A percentile compares a stretch with the other conserved stretches of the same genome.
These are phyloP conservation scores for Chrysanthemum seticuspe DNA, from an alignment of 129 eudicot genomes.

Conservation along the genomic window DNA sequence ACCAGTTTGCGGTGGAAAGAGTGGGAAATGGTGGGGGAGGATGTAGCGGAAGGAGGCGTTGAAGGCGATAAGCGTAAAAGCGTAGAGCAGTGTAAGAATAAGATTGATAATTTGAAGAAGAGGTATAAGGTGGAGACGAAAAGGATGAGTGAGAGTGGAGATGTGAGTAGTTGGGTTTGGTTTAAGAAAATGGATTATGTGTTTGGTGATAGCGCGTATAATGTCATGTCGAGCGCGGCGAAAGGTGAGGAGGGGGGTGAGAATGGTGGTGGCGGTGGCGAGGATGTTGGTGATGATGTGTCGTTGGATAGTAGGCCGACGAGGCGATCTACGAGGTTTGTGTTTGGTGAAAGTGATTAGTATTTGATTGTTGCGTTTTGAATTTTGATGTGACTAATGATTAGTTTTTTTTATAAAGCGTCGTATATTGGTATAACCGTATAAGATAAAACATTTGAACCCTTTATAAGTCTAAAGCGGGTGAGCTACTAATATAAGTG, in stretches of 20 bases:
- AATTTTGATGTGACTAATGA: not conserved
- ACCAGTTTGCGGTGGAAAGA: conserved; percentile 33
- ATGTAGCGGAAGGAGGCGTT: conserved; percentile 29
- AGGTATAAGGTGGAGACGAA: conserved; percentile 40
- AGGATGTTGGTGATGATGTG: conserved; percentile 29
- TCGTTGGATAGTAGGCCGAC: conserved; percentile 10
- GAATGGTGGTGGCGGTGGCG: not conserved
- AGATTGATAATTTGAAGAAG: conserved; percentile 49
- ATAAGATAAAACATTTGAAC: too few species aligned
- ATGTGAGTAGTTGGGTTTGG: conserved; percentile 36
- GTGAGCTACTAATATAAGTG: too few species aligned
- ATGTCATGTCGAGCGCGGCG: not conserved
- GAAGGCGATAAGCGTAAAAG: conserved; percentile 31
- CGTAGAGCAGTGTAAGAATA: conserved; percentile 49
- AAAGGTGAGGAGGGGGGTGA: conserved; percentile 19
- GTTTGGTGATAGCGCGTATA: conserved; percentile 15
- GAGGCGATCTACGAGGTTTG: conserved; percentile 41
- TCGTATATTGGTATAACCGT: too few species aligned
- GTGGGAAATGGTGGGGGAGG: conserved; percentile 40
- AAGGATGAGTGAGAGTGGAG: conserved; percentile 27
- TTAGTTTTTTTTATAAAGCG: too few species aligned
- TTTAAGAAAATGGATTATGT: conserved; percentile 29
- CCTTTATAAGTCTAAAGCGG: too few species aligned
- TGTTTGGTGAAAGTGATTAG: not conserved
- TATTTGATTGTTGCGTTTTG: not conserved